Evolutionary conservation across 2,329 filamentous ascomycete species (phyloP).

Genomic region (Botryotinia convoluta): DNA sequence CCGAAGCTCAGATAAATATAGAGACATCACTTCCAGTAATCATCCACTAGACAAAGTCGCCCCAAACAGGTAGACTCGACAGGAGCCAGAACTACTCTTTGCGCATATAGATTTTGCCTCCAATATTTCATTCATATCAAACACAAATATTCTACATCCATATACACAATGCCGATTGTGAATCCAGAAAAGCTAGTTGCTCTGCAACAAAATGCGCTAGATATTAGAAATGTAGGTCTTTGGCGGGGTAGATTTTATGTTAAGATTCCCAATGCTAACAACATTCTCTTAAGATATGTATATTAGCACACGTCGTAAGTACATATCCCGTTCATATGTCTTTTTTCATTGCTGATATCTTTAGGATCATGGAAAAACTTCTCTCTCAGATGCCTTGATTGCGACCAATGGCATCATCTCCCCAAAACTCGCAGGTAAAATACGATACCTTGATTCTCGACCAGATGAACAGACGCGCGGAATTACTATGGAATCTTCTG

Average conservation of each 20-base stretch:
- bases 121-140: not conserved
- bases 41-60: not conserved
- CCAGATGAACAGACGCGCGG: slow-evolving; percentile 94
- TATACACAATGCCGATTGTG: slow-evolving; percentile 76
- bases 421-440: slow-evolving; percentile 94
- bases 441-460: slow-evolving; percentile 93
- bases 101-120: not conserved
- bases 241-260: slow-evolving; percentile 28
- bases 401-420: slow-evolving; percentile 99
- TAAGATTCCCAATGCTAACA: slow-evolving; percentile 22
- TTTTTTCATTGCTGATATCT: not conserved
- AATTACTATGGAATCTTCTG: slow-evolving; percentile 99
- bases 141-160: slow-evolving; percentile 23
- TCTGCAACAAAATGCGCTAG: slow-evolving; percentile 82
- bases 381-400: slow-evolving; percentile 90
- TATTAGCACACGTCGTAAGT: slow-evolving; percentile 83
- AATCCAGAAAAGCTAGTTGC: slow-evolving; percentile 84
- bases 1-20: not conserved
- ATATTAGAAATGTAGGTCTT: slow-evolving; percentile 81
- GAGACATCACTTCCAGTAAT: not conserved
- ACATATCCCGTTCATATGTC: not conserved
- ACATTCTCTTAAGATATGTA: slow-evolving; percentile 68
- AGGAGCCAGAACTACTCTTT: not conserved
- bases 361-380: slow-evolving; percentile 95
- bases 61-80: slow-evolving; percentile 2